Base-by-base conservation (phyloP, 148 eudicot genomes). In the Nepenthes gracilis region DNA sequence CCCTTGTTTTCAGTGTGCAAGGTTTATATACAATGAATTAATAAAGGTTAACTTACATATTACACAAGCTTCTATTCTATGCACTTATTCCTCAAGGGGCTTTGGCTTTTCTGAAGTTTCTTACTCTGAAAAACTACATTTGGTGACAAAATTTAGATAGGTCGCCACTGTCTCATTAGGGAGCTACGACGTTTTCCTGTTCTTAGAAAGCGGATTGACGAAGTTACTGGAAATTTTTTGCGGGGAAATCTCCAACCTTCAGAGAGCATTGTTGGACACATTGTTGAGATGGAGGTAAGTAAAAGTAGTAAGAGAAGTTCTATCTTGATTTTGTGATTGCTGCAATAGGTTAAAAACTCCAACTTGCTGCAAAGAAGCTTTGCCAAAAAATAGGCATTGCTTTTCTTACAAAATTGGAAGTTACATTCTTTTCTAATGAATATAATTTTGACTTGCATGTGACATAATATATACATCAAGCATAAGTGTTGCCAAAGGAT, bases 1-100 rank as follows among this genome's bases (percentile, higher is more conserved):
- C 74, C 98, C 98, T 51, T 84, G 98, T 75, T 84, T 88, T 68
- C 98, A 93, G 57, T 93, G 98, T 76, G 95, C 98, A 36, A 80
- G 85, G 72, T 93, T 93, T 56, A 80, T 93, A 66, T 93, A 88
- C 65, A 81, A 86, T 65, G 98, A 93, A 72, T 65, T 93, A 66
- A 77, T 88, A 51, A 93, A 93, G 84, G 98, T 84, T 9, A 64
- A 54, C 32, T 64, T 14, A 15, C 65, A 15, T 47, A 34, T 64
- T 14, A 15, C 65, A 15, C 47, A 34, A 51, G 47, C 37, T 61
- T 23, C 43, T 63, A 48, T 57, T 12, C 23, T 14, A 23, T 40
- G 11, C 36, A 2, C 7, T 55, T 55, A 1, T 55, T 55, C 35
- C 10, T 35, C 0, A 1, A 55, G 14, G 35, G 35, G 57, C 2